Evolutionary conservation across 805 yeast species (phyloP), one percentile per base, ranked within the genome.

Genomic region (Kodamaea laetipori): DNA sequence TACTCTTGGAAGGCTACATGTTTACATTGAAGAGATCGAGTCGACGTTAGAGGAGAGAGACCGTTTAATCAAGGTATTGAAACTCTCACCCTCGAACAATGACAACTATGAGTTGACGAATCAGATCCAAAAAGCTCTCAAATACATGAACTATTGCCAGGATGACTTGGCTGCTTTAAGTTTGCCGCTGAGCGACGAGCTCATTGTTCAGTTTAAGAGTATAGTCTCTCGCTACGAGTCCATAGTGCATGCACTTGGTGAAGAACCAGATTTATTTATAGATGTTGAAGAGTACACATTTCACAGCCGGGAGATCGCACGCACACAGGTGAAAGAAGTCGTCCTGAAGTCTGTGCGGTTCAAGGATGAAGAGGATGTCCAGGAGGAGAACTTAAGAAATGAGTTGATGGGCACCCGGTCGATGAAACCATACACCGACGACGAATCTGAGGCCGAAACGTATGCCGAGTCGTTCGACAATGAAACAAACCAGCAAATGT

Each of bases 351-450:
- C 68, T 13, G 76, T 71, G 6, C 54, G 76, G 27, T 71, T 71
- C 47, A 55, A 61, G 45, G 76, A 70, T 39, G 56, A 58, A 11
- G 54, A 43, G 26, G 48, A 47, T 15, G 63, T 54, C 6, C 58
- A 49, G 9, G 50, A 49, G 13, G 58, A 54, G 39, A 58, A 56
- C 7, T 39, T 56, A 37, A 44, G 66, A 30, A 61, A 55, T 39
- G 64, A 66, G 39, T 55, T 67, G 32, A 66, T 66, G 70, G 73
- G 70, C 4, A 61, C 70, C 0, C 46, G 54, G 6, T 43, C 55
- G 1, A 69, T 66, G 46, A 55, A 54, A 46, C 74, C 75, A 0
- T 71, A 66, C 46, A 56, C 51, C 15, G 75, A 70, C 50, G 62
- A 60, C 9, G 59, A 55, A 15, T 26, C 28, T 11, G 45, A 37